A percentile compares a stretch with the other conserved stretches of the same genome.
Conservation (phyloP, 2,329 filamentous ascomycete genomes). For the Amauroascus niger region DNA sequence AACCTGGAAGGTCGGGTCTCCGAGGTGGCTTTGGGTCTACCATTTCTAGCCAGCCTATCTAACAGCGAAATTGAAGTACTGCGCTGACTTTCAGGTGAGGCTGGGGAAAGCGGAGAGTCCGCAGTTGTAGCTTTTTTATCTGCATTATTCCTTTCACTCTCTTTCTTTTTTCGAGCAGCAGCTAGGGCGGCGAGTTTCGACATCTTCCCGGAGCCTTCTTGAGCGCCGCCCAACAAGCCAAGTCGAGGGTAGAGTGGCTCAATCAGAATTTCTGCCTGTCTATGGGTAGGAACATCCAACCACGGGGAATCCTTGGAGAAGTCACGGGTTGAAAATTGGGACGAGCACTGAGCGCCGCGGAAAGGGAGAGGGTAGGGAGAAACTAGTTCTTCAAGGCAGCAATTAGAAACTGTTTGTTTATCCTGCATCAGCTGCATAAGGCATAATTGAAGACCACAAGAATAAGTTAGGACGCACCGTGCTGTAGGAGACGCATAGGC, state of each 20-base stretch:
- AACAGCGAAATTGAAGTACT: slow-evolving; percentile 28
- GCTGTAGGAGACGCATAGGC: neutral
- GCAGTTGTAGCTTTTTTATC: neutral
- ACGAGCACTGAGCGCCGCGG: slow-evolving; percentile 13
- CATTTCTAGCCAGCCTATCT: slow-evolving; percentile 31
- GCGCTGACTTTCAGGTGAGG: slow-evolving; percentile 18
- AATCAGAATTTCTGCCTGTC: slow-evolving; percentile 54
- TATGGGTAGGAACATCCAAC: slow-evolving; percentile 59
- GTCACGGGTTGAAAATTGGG: slow-evolving; percentile 40
- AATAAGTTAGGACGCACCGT: slow-evolving; percentile 5
- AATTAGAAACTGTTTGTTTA: slow-evolving; percentile 4
- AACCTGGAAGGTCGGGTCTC: slow-evolving; percentile 2
- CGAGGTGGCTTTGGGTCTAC: slow-evolving; percentile 16
- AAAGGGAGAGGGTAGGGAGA: slow-evolving; percentile 4
- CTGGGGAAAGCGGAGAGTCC: neutral
- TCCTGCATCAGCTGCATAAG: slow-evolving; percentile 2
- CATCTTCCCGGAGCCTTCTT: slow-evolving; percentile 55
- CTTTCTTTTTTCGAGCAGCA: slow-evolving; percentile 75
- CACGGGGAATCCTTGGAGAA: slow-evolving; percentile 83
- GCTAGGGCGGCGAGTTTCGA: slow-evolving; percentile 89
- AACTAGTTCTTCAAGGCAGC: neutral
- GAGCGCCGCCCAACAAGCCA: slow-evolving; percentile 68
- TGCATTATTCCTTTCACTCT: slow-evolving; percentile 47
- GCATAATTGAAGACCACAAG: neutral
- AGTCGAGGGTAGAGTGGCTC: slow-evolving; percentile 50